Base-by-base conservation (phyloP, 768 basidiomycete genomes). In the Boletus bicolor region DNA sequence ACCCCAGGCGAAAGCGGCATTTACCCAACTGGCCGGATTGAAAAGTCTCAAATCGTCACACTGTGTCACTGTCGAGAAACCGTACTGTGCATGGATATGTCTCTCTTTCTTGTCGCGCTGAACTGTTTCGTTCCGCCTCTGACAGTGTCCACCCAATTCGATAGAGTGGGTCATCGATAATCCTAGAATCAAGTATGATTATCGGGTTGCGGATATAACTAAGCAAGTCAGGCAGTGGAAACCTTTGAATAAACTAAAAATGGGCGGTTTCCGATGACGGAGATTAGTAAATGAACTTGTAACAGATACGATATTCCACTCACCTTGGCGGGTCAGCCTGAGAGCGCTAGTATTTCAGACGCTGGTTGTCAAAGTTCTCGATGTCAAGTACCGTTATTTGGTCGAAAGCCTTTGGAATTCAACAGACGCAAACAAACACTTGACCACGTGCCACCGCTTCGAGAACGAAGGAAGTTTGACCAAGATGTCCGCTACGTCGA, bases 361-460 rank as follows among this genome's bases (percentile, higher is more conserved):
- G 26, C 6, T 6, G 6, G 26, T 28, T 28, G 4, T 28, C 26
- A 28, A 28, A 24, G 28, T 28, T 28, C 5, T 28, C 4, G 11
- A n/a, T 5, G n/a, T 26, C 19, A 19, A 19, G 1, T n/a, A 17
- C 24, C 24, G 26, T n/a, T n/a, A 34, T 39, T 32, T 15, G 39
- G 21, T 24, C 9, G 30, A 24, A 38, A 19, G 43, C 32, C 58
- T 47, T 56, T 60, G 9, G 53, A 45, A 56, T 49, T 49, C 58
- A 64, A 64, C 51, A 55, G 8, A 49, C n/a, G 21, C 36, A 65
- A 64, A 62, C 49, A 64, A 58, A 47, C 36, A 17, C 41, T 21
- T 8, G 26, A 39, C 19, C 26, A 12, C n/a, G 14, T 19, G 28
- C 38, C 49, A 12, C 21, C 4, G 5, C 11, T 12, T 9, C 9